Evolutionary conservation across 169 alveolate genomes (phyloP), one percentile per base, ranked within the genome.

Genomic region (Theileria sp.): DNA sequence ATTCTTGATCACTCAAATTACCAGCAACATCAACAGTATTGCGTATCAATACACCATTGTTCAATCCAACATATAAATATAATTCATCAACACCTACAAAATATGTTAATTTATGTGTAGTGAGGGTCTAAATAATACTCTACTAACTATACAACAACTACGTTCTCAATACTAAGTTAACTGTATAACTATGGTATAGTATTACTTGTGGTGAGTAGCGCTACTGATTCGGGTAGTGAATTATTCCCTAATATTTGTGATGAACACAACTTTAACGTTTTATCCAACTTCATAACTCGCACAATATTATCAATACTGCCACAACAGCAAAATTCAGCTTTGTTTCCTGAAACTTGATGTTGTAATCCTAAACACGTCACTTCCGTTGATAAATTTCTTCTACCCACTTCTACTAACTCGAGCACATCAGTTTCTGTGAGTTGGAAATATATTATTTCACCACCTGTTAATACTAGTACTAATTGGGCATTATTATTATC

Each of bases 21-120:
- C 99, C 99, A 6, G 97, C 92, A 3, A 95, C 88, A 85, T 97
- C 99, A 21, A 98, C 94, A 19, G 92, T 91, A 67, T 98, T 94
- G 73, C 99, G 93, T 1, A 98, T 88, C 85, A 97, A 87, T 15
- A 97, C 96, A 0, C 99, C 99, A 74, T 97, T 97, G 28, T 92
- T 94, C 72, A 97, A 92, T 7, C 99, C 99, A n/a, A 98, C 97
- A 69, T 93, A 95, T 81, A 97, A 83, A 80, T 78, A 79, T 65
- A 74, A 23, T 21, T 81, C 81, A 34, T 68, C 64, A 17, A 49
- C 58, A 32, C 36, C 36, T 32, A 32, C 36, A 32, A 1, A 32
- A 32, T 32, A 32, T 32, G 5, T 1, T 32, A 5, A 5, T 32
- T 32, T 32, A 32, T 3, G 36, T 32, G 36, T 1, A 5, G 5